Conservation (phyloP, 139 green algal genomes). For the Medakamo hakoo region DNA sequence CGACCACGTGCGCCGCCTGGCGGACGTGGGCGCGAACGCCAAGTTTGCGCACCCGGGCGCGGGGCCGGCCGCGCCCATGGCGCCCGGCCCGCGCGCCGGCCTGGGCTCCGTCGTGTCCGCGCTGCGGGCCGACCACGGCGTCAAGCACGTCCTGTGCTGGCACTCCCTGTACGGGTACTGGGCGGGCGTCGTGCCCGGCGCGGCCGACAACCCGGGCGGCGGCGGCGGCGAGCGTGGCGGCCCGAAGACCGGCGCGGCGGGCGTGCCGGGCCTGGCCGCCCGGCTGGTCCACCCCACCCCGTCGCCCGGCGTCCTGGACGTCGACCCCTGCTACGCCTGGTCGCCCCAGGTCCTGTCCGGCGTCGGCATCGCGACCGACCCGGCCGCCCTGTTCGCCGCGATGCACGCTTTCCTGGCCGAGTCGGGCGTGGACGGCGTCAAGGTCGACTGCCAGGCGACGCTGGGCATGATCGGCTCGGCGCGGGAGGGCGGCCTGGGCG, state of each 20-base stretch:
- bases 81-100: slow-evolving; percentile 11
- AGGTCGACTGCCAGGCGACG: slow-evolving; percentile 43
- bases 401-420: slow-evolving; percentile 34
- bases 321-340: slow-evolving; percentile 27
- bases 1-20: slow-evolving; percentile 67
- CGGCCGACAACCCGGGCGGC: slow-evolving; percentile 7
- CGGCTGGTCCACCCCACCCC: slow-evolving; percentile 20
- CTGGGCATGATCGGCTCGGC: slow-evolving; percentile 27
- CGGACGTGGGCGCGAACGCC: slow-evolving; percentile 52
- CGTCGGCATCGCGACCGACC: slow-evolving; percentile 22
- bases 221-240: background rate
- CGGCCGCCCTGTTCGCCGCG: slow-evolving; percentile 25
- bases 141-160: slow-evolving; percentile 73
- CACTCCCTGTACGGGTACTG: slow-evolving; percentile 62
- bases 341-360: slow-evolving; percentile 20
- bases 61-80: slow-evolving; percentile 4
- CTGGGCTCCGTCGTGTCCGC: slow-evolving; percentile 39
- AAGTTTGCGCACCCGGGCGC: slow-evolving; percentile 47
- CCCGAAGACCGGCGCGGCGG: slow-evolving; percentile 10
- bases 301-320: slow-evolving; percentile 15
- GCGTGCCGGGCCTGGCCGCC: too few relatives aligned
- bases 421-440: slow-evolving; percentile 45
- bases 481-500: slow-evolving; percentile 17
- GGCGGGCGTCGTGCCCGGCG: slow-evolving; percentile 6
- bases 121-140: slow-evolving; percentile 26